Base-by-base conservation (phyloP, 768 basidiomycete genomes). In the Boletus speciosus region DNA sequence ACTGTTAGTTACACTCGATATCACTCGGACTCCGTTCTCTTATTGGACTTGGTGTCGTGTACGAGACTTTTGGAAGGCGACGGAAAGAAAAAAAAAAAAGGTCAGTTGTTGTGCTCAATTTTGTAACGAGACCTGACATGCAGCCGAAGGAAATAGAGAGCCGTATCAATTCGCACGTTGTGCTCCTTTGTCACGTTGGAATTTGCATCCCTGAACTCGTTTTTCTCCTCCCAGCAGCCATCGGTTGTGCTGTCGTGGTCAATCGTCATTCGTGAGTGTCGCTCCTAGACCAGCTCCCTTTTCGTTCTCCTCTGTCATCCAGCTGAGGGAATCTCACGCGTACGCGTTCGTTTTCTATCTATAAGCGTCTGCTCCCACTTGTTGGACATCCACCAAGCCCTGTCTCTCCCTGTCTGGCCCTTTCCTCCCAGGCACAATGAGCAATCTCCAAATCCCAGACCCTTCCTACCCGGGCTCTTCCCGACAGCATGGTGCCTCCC, bases 371-470 rank as follows among this genome's bases (percentile, higher is more conserved):
- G 29, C 27, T 55, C 41, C 43, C 46, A 42, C 40, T 57, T 49
- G 9, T 16, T n/a, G 38, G 19, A 50, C 47, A 3, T 41, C 40
- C 40, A 25, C 31, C 8, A 11, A 32, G 29, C 31, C 23, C 35
- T 25, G 42, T 42, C 36, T 34, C 37, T 32, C 32, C 38, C 27
- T 32, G 31, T 46, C 52, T 49, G 53, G 51, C 16, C 27, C 19
- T 25, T 25, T n/a, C 19, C 35, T 44, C 36, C 45, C 44, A 55
- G 51, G 21, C 56, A 27, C 37, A 44, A 71, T 71, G 69, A 65
- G 58, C 58, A 71, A 51, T 36, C 72, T 80, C 16, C 78, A 79
- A 63, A 76, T 79, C 31, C 78, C 78, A 14, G 77, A 78, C 42
- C 49, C 67, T 11, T 70, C 76, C 11, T 62, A 77, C 54, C 62